Base-by-base conservation (phyloP, 1,139 yeast genomes). In the Yamadazyma dendronema region DNA sequence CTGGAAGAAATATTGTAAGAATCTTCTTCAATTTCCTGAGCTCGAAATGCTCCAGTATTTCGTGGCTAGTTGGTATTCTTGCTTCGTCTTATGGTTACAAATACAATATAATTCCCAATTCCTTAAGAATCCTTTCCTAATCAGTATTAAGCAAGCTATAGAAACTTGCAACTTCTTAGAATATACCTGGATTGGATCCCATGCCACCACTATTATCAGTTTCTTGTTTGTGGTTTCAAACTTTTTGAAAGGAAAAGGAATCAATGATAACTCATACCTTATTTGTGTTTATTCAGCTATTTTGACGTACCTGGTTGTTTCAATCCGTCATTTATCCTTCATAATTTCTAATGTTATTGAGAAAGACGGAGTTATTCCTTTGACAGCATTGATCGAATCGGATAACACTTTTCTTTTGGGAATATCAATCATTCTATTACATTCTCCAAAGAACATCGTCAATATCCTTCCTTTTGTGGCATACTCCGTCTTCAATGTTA, bases 341-440 rank as follows among this genome's bases (percentile, higher is more conserved):
- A 6, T 29, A 46, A 17, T 17, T 50, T 17, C n/a, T 37, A 9
- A 15, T 34, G 14, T 28, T 15, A 14, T 30, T 7, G 29, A 28
- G 15, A 17, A 17, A 15, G 12, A n/a, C 7, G 23, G 16, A 21
- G 23, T 6, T 14, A 16, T 30, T 19, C 40, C 42, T 3, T 11
- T 41, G 6, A 54, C 67, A 1, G 55, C 59, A 12, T 47, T 72
- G 4, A 46, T 74, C 34, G 64, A 61, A 45, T 68, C 78, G 6
- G 80, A 75, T 40, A 73, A 73, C 43, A 62, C 74, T 3, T 74
- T 67, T 34, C 49, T 75, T 17, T 55, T 76, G 30, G 65, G 64
- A 0, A 62, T 59, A 8, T 45, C 57, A 69, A 1, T 45, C 57
- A 17, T 56, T 67, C 61, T 42, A 55, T 37, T 52, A 48, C 26